phyloP scores from a whole-genome alignment of 1,284 basidiomycete genomes.

The Ceratobasidium sp. region DNA sequence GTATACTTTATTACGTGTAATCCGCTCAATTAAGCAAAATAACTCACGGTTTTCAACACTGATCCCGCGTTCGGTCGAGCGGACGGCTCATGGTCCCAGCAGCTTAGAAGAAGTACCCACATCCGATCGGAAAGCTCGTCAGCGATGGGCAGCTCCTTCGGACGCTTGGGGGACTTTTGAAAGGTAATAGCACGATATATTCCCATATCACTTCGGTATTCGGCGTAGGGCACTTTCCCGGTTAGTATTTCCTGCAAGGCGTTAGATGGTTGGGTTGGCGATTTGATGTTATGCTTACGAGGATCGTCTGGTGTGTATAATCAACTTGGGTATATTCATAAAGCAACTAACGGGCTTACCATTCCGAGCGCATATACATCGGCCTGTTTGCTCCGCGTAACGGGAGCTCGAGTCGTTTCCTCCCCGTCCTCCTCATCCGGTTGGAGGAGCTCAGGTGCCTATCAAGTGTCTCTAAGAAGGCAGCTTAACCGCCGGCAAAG shows the following conservation, averaged over 20 bases:
- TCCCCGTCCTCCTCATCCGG: no score
- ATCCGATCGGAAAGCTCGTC: no score
- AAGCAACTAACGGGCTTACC: not conserved
- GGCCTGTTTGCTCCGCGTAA: no score
- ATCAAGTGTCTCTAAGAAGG: no score
- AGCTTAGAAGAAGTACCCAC: not conserved
- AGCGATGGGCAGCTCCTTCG: not conserved
- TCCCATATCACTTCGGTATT: not conserved
- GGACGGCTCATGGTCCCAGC: not conserved
- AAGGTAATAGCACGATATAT: not conserved
- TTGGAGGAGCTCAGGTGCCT: no score
- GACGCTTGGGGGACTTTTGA: not conserved
- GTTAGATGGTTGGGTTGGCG: not conserved
- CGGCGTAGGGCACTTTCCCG: not conserved
- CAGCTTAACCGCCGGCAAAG: no score
- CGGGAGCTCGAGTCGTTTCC: no score
- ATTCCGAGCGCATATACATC: constrained; percentile 15
- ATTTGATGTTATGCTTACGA: not conserved
- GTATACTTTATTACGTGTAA: no score
- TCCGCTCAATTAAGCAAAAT: no score
- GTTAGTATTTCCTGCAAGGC: not conserved
- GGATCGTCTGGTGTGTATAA: not conserved
- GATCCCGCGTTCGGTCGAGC: not conserved
- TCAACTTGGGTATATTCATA: not conserved
- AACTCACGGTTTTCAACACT: no score